These are phyloP conservation scores for Colletotrichum sp. DNA, from an alignment of 2,329 filamentous ascomycete genomes.

Conservation along the genomic window DNA sequence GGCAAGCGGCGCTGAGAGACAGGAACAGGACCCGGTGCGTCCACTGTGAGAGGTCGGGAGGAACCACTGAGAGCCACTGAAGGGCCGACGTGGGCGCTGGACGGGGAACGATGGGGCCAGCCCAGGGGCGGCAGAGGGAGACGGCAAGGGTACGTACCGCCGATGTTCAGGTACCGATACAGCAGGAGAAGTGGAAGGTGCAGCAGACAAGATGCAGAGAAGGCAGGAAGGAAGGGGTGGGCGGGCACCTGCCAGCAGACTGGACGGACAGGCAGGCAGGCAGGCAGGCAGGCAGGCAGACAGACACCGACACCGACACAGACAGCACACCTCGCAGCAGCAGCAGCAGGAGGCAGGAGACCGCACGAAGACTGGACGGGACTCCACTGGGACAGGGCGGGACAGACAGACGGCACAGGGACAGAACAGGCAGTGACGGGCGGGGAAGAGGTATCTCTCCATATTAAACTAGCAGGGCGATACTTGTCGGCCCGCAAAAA, in stretches of 20 bases:
- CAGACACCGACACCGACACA: not conserved
- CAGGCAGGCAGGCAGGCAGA: not conserved
- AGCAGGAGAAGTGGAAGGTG: not conserved
- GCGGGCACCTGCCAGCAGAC: not conserved
- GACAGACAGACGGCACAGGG: not conserved
- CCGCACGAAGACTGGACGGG: not conserved
- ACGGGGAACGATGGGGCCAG: not conserved
- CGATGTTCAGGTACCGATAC: not conserved
- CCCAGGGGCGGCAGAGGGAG: not conserved
- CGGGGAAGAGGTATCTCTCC: not conserved
- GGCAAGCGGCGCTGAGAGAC: not conserved
- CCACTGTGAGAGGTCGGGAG: not conserved
- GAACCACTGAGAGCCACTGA: not conserved
- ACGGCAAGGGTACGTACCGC: not conserved
- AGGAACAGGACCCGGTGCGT: constrained; percentile 1
- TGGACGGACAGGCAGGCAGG: not conserved
- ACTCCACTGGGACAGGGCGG: not conserved
- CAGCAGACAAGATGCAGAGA: not conserved
- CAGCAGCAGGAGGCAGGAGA: not conserved
- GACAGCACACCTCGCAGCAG: not conserved
- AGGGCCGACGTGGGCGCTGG: not conserved
- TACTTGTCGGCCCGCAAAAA: not conserved
- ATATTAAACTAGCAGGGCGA: not conserved
- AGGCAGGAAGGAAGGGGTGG: not conserved
- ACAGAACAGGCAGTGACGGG: not conserved